Evolutionary conservation across 495 filamentous ascomycete genomes (phyloP).

Genomic region (Podospora fimiseda): DNA sequence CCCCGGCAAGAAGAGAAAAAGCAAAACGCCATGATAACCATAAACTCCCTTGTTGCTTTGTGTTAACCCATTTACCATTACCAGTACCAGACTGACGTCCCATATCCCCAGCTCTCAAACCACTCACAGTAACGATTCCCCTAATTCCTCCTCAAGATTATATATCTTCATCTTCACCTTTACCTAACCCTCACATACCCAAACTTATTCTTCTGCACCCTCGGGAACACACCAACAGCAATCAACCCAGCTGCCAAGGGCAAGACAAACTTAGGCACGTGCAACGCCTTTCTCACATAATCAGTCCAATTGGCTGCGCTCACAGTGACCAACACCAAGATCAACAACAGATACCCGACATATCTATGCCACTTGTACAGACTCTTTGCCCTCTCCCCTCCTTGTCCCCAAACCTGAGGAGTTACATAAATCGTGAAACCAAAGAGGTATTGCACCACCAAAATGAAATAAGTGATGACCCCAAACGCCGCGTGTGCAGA

Average conservation of each 20-base stretch:
- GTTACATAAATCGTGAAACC: conserved; percentile 74
- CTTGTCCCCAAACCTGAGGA: conserved; percentile 66
- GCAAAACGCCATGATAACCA: too few species aligned
- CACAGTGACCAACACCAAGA: conserved; percentile 66
- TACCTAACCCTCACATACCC: conserved; percentile 43
- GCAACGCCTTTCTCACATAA: conserved; percentile 54
- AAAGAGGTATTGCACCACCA: conserved; percentile 66
- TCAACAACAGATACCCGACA: conserved; percentile 67
- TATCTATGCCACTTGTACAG: conserved; percentile 85
- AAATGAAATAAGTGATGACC: conserved; percentile 62
- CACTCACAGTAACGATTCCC: too few species aligned
- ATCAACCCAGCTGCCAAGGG: conserved; percentile 54
- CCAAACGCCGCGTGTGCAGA: conserved; percentile 77
- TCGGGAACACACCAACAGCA: conserved; percentile 62
- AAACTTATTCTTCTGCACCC: conserved; percentile 79
- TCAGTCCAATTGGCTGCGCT: conserved; percentile 67
- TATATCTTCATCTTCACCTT: too few species aligned
- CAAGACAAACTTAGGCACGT: conserved; percentile 69
- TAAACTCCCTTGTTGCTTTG: neutral
- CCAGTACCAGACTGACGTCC: too few species aligned
- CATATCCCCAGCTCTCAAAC: too few species aligned
- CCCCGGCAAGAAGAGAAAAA: too few species aligned
- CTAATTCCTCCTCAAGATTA: too few species aligned
- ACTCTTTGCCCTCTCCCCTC: conserved; percentile 69
- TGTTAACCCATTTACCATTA: too few species aligned